Conservation (phyloP, 495 filamentous ascomycete species). For the Penicillium ucsense region DNA sequence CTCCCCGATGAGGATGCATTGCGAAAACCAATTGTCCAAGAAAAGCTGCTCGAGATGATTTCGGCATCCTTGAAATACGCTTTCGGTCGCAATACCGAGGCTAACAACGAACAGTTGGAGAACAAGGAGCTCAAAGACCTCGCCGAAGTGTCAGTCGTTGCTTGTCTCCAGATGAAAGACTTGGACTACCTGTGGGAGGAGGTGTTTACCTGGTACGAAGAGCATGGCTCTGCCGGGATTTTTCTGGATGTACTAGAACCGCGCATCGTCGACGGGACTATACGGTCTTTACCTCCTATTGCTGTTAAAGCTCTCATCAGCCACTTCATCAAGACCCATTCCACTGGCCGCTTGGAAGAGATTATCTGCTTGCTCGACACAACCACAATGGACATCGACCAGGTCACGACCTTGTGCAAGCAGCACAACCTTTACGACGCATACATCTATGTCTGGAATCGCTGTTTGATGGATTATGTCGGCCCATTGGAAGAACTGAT, state of each 20-base stretch:
- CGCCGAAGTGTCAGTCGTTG: slow-evolving; percentile 72
- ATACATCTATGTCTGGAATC: slow-evolving; percentile 94
- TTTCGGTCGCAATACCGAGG: slow-evolving; percentile 53
- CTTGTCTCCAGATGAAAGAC: slow-evolving; percentile 66
- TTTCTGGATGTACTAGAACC: slow-evolving; percentile 83
- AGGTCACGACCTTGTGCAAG: slow-evolving; percentile 83
- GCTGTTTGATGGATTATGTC: slow-evolving; percentile 78
- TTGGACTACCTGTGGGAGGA: slow-evolving; percentile 83
- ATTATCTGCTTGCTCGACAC: slow-evolving; percentile 91
- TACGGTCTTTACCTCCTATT: slow-evolving; percentile 66
- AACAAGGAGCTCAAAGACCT: slow-evolving; percentile 60
- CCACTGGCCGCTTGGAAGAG: slow-evolving; percentile 75
- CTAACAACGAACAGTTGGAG: slow-evolving; percentile 39
- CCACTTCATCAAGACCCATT: slow-evolving; percentile 64
- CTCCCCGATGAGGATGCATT: slow-evolving; percentile 73
- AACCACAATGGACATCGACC: slow-evolving; percentile 84
- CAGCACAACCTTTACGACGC: slow-evolving; percentile 89
- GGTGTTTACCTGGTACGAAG: slow-evolving; percentile 81
- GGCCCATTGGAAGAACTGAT: slow-evolving; percentile 83
- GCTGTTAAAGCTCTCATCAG: slow-evolving; percentile 79
- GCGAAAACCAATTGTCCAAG: slow-evolving; percentile 73
- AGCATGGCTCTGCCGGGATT: slow-evolving; percentile 56
- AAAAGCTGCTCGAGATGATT: slow-evolving; percentile 90
- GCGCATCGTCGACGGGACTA: slow-evolving; percentile 68
- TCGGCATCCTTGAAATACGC: slow-evolving; percentile 85